Evolutionary conservation across 2,329 filamentous ascomycete species (phyloP).

Genomic region (Chaetomiaceae sp.): DNA sequence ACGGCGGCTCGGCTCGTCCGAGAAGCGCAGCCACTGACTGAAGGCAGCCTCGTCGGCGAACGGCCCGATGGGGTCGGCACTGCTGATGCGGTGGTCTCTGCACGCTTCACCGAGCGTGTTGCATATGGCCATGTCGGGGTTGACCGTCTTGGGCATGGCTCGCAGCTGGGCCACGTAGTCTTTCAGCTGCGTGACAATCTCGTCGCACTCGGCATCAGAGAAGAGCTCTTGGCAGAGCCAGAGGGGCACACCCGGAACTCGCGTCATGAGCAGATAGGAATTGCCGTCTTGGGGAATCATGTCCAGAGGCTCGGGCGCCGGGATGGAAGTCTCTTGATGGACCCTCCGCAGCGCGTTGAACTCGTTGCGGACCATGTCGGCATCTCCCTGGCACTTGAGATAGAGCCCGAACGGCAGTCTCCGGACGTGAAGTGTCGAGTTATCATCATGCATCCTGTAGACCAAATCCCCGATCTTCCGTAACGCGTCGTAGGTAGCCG

Average conservation of each 20-base stretch:
- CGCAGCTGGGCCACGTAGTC: slow-evolving; percentile 30
- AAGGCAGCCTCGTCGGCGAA: slow-evolving; percentile 27
- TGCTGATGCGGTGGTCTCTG: slow-evolving; percentile 29
- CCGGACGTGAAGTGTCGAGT: slow-evolving; percentile 17
- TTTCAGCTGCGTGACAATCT: slow-evolving; percentile 27
- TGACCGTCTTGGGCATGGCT: slow-evolving; percentile 22
- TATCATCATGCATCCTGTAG: slow-evolving; percentile 22
- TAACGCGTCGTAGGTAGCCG: slow-evolving; percentile 23
- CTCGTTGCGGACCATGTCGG: slow-evolving; percentile 28
- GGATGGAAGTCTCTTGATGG: slow-evolving; percentile 28
- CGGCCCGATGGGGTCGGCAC: slow-evolving; percentile 13
- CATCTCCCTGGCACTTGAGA: slow-evolving; percentile 25
- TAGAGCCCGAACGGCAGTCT: slow-evolving; percentile 33
- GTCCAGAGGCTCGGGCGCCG: slow-evolving; percentile 28
- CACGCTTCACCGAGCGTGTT: slow-evolving; percentile 30
- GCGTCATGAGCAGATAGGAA: slow-evolving; percentile 25
- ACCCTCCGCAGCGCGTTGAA: slow-evolving; percentile 29
- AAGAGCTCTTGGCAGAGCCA: slow-evolving; percentile 25
- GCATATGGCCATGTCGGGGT: slow-evolving; percentile 26
- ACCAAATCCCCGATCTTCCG: slow-evolving; percentile 19
- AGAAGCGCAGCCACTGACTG: slow-evolving; percentile 29
- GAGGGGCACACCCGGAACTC: slow-evolving; percentile 24
- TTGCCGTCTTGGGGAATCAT: slow-evolving; percentile 13
- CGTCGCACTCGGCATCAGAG: slow-evolving; percentile 26
- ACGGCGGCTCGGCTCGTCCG: slow-evolving; percentile 30